Conservation (phyloP, 805 yeast species). For the Barnettozyma californica region DNA sequence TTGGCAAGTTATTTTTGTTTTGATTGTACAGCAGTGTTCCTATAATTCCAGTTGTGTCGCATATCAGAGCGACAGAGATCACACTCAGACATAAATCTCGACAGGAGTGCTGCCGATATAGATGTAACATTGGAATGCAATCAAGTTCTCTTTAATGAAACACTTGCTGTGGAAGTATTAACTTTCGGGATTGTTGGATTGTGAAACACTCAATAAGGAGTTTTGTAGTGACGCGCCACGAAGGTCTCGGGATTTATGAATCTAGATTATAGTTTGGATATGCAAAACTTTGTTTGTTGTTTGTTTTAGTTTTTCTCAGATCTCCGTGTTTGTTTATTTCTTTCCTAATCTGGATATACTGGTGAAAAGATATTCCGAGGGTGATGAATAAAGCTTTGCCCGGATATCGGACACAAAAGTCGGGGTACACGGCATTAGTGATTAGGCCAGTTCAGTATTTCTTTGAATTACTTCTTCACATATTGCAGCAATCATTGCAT, state of each 20-base stretch:
- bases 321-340: conserved; percentile 16
- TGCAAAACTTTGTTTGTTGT: neutral
- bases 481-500: too few relatives aligned
- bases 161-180: neutral
- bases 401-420: too few relatives aligned
- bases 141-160: neutral
- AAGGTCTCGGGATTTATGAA: neutral
- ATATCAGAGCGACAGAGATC: conserved; percentile 3
- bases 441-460: too few relatives aligned
- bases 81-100: neutral
- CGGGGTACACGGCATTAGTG: too few relatives aligned
- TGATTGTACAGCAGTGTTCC: conserved; percentile 9
- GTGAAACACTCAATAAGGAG: neutral
- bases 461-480: too few relatives aligned
- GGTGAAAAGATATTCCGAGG: neutral
- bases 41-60: conserved; percentile 13
- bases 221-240: neutral
- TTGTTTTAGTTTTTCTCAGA: conserved; percentile 3
- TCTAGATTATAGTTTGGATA: neutral
- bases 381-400: neutral
- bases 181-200: neutral
- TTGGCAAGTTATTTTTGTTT: neutral
- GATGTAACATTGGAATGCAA: neutral
- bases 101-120: neutral
- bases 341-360: conserved; percentile 17